Evolutionary conservation across 2,329 filamentous ascomycete species (phyloP), one percentile per base, ranked within the genome.

Genomic region (Sclerotinia subarctica): DNA sequence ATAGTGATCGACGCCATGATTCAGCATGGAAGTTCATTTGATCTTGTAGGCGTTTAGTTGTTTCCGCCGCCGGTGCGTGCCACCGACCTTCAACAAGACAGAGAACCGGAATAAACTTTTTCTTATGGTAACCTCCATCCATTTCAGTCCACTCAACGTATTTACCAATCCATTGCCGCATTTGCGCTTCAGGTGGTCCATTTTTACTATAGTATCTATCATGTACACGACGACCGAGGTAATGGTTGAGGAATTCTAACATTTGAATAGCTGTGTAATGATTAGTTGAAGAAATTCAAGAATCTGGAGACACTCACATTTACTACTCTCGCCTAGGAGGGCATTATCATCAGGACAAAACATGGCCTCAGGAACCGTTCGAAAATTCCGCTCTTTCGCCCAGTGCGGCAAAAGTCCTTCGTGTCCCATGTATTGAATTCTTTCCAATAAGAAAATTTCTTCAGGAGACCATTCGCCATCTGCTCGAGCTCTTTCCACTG

Each of bases 141-240:
- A 65, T 71, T 49, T 78, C 75, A 26, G 76, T 71, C 76, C 76
- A 78, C 63, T 72, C 76, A 32, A 77, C 75, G 54, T 77, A 78
- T 59, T 69, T 68, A 5, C 75, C 69, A 21, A 78, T 72, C 64
- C 75, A 73, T 66, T 70, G 73, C 13, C 67, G 65, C 56, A 78
- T 77, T 11, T 77, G 52, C 35, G 64, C 68, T 54, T 77, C 76
- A 19, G 71, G 69, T 29, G 71, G 67, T 8, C 57, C 62, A 29
- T 56, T 58, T 51, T 72, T 38, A 49, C 72, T 70, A 26, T 51
- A 26, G 11, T 74, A 74, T 54, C 73, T 71, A 38, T 75, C 72
- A 35, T 73, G 72, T 15, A 72, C 68, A 24, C 76, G 75, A 29
- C 76, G 69, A 21, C 53, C 71, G 11, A 77, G 69, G 7, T 64